Evolutionary conservation across 192 early-diverging fungal genomes (phyloP), one percentile per base, ranked within the genome.

Genomic region (Umbelopsis ramanniana): DNA sequence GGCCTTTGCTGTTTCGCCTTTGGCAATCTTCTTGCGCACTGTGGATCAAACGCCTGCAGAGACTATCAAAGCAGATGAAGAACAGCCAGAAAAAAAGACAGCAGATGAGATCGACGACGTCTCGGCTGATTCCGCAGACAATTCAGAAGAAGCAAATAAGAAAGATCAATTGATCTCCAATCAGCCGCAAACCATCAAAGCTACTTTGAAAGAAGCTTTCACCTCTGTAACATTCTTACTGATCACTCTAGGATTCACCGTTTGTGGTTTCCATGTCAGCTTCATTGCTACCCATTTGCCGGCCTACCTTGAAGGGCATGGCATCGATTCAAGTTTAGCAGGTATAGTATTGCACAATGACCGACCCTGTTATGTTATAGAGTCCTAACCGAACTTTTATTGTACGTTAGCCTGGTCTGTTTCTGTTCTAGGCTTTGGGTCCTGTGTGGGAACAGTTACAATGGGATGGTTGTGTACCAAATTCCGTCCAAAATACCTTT

Each of bases 241-340:
- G 47, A 73, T 80, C 29, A 67, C 68, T 19, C 37, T 73, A 38
- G 79, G 71, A 12, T 80, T 80, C 57, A 55, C 24, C 17, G 74
- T 76, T 14, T 80, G 79, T 60, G 79, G 79, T 9, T 80, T 73
- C 52, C 79, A 80, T 71, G 69, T 80, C n/a, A 48, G 71, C 29
- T 80, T 80, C 67, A 52, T 80, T n/a, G 55, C 71, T 23, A 76
- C 79, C 4, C 73, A 80, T 71, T 38, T 80, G n/a, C 79, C 79
- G 19, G 79, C 79, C 0, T 80, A 80, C 40, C 52, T 79, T 69
- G 70, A 77, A 69, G 76, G 73, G 35, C 71, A 73, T 22, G 76
- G 72, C 0, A 63, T 73, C 23, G 54, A 66, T 52, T 33, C 75
- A 26, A 52, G 46, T 21, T 22, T 76, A 37, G 76, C 72, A 69